phyloP scores from a whole-genome alignment of 2,329 filamentous ascomycete genomes.

The Sporothrix inflata region DNA sequence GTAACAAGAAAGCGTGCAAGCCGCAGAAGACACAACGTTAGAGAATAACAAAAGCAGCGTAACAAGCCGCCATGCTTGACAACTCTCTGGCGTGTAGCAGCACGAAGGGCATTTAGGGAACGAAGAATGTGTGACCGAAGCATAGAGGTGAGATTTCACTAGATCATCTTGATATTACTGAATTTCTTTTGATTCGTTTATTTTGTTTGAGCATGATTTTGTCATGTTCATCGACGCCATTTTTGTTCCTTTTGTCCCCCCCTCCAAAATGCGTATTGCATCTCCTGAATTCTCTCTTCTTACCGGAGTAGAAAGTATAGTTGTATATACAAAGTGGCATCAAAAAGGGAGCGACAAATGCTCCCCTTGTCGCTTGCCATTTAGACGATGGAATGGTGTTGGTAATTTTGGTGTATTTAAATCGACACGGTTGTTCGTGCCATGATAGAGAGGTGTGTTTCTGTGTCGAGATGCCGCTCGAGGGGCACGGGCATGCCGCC shows the following conservation, averaged over 20 bases:
- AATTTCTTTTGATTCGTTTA: background rate
- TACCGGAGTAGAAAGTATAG: background rate
- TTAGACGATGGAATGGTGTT: constrained; percentile 1
- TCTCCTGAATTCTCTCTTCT: background rate
- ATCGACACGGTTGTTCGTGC: background rate
- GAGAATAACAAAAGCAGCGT: background rate
- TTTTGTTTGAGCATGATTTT: background rate
- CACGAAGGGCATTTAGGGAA: background rate
- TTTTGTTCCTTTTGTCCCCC: background rate
- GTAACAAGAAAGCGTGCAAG: background rate
- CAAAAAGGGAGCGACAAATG: background rate
- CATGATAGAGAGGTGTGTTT: constrained; percentile 12
- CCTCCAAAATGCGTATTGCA: background rate
- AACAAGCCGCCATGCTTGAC: background rate
- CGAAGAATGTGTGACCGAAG: too few species aligned
- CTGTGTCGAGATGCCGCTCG: background rate
- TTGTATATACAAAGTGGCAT: constrained; percentile 18
- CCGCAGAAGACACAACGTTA: background rate
- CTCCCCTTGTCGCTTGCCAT: background rate
- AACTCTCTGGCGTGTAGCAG: background rate
- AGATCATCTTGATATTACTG: too few species aligned
- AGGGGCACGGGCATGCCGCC: background rate
- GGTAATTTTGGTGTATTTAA: background rate
- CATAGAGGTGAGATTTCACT: too few species aligned
- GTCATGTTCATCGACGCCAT: too few species aligned